These are phyloP conservation scores for Chrysoporthe cubensis DNA, from an alignment of 2,329 filamentous ascomycete species.

Conservation along the genomic window DNA sequence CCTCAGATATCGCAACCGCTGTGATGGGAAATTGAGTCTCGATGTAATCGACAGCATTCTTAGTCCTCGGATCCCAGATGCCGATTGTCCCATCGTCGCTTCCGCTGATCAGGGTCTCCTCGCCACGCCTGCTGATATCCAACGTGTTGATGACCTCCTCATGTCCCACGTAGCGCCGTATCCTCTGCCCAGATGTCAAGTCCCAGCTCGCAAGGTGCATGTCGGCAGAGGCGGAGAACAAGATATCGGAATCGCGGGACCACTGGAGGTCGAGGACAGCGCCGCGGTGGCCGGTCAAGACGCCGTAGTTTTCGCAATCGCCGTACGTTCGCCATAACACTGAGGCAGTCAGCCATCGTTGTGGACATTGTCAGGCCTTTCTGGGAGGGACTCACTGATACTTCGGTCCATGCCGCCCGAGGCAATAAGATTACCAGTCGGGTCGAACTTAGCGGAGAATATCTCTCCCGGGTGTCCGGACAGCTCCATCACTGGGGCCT, in stretches of 20 bases:
- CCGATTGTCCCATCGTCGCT: constrained; percentile 94
- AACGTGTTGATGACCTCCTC: constrained; percentile 95
- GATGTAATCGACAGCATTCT: constrained; percentile 84
- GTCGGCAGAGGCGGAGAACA: constrained; percentile 94
- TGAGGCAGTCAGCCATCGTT: constrained; percentile 39
- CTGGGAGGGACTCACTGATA: constrained; percentile 65
- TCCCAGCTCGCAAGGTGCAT: constrained; percentile 96
- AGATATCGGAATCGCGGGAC: constrained; percentile 89
- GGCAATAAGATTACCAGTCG: constrained; percentile 84
- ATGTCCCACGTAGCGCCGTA: constrained; percentile 89
- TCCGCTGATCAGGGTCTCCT: constrained; percentile 87
- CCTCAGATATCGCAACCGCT: constrained; percentile 86
- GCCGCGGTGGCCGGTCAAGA: constrained; percentile 85
- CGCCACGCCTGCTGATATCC: constrained; percentile 85
- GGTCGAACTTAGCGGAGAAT: constrained; percentile 88
- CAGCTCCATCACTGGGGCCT: constrained; percentile 93
- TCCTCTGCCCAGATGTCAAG: constrained; percentile 85
- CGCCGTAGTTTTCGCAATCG: constrained; percentile 91
- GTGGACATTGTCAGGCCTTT: not conserved
- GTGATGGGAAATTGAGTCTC: constrained; percentile 93
- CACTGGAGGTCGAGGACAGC: constrained; percentile 92
- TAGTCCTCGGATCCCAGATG: constrained; percentile 93
- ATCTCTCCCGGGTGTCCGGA: constrained; percentile 83
- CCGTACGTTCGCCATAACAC: constrained; percentile 95
- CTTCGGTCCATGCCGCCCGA: constrained; percentile 95